A percentile compares a stretch with the other conserved stretches of the same genome.
Conservation (phyloP, 2,329 filamentous ascomycete species). For the Aspergillus novoparasiticus region DNA sequence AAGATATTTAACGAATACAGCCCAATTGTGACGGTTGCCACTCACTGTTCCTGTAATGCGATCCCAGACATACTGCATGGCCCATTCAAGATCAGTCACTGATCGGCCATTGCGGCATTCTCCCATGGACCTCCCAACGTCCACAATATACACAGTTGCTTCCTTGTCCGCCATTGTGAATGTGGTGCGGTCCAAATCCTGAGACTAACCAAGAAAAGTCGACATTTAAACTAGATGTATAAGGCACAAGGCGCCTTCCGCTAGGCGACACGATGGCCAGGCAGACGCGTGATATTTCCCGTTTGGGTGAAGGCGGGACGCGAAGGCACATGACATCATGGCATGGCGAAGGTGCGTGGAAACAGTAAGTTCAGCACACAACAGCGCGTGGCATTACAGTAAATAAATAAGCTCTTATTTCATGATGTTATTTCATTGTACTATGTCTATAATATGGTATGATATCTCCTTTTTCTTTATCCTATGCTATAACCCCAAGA, state of each 20-base stretch:
- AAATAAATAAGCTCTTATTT: not conserved
- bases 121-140: constrained; percentile 84
- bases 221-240: constrained; percentile 2
- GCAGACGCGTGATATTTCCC: constrained; percentile 48
- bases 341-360: not conserved
- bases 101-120: constrained; percentile 68
- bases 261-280: constrained; percentile 26
- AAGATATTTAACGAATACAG: not conserved
- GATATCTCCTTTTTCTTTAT: constrained; percentile 1
- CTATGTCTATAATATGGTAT: constrained; percentile 13
- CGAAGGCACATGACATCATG: constrained; percentile 46
- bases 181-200: not conserved
- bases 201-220: not conserved
- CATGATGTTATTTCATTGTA: not conserved
- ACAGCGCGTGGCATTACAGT: not conserved
- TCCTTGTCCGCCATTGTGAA: constrained; percentile 84
- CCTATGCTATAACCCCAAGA: not conserved
- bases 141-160: constrained; percentile 87
- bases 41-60: constrained; percentile 75
- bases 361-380: not conserved
- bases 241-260: constrained; percentile 15
- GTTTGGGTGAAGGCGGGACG: constrained; percentile 34
- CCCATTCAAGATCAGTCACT: constrained; percentile 84
- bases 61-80: constrained; percentile 93
- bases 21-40: constrained; percentile 16